Base-by-base conservation (phyloP, 306 rosid species). In the Sophora flavescens region DNA sequence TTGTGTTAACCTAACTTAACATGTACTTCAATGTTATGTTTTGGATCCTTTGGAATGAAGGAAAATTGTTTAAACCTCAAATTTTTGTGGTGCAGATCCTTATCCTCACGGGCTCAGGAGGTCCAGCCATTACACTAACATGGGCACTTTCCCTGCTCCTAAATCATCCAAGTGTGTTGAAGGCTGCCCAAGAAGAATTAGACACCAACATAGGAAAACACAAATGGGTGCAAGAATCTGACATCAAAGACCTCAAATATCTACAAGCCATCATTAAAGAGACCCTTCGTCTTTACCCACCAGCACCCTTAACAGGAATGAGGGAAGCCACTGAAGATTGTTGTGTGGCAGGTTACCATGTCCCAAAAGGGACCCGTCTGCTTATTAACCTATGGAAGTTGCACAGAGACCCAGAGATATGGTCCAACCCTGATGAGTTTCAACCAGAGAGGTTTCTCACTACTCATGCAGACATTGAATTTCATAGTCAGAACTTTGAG, bases 221-320 rank as follows among this genome's bases (percentile, higher is more conserved):
- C 41, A 82, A 48, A 57, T 85, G 88, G 88, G 84, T 82, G 0
- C 80, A 85, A 36, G 88, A 85, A 78, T 74, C 65, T 1, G 74
- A 85, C 77, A 70, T 82, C 0, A 74, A 78, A 45, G 4, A 81
- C 2, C 88, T 85, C 14, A 68, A 42, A 4, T 85, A 75, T 52
- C 74, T 85, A 2, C 80, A 82, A 4, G 86, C 86, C 33, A 85
- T 82, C 2, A 5, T 82, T 47, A 85, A 82, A 65, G 88, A 85
- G 74, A 85, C 88, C 11, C 77, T 85, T 70, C 76, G 88, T 11
- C 26, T 85, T 3, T 85, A 85, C 65, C 88, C 88, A 12, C 82
- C 88, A 52, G 86, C 88, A 42, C 88, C 88, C 14, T 75, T 85
- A 60, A 85, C 88, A 0, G 88, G 86, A 64, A 63, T 85, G 0